Evolutionary conservation across 345 rosid genomes (phyloP).

Genomic region (Eucalyptus coolabah): DNA sequence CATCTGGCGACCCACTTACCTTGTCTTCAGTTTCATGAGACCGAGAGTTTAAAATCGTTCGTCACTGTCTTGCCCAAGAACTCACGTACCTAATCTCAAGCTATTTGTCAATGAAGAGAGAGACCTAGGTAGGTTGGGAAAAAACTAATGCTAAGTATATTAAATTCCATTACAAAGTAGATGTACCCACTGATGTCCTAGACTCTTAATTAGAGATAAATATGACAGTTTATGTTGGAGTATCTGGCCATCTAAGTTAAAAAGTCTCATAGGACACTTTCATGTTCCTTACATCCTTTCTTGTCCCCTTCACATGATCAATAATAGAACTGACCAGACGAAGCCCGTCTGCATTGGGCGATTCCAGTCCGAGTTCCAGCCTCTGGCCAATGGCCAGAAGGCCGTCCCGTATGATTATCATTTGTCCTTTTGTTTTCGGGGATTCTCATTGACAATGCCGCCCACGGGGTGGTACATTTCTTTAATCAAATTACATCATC

Average conservation of each 20-base stretch:
- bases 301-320: conserved; percentile 12
- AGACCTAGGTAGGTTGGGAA: not conserved
- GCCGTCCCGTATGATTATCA: not conserved
- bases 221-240: not conserved
- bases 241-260: not conserved
- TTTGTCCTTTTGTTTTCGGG: not conserved
- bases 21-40: not conserved
- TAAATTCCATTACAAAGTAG: not conserved
- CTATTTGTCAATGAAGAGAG: not conserved
- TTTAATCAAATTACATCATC: not conserved
- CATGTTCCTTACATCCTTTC: not conserved
- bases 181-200: not conserved
- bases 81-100: not conserved
- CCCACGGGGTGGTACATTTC: not conserved
- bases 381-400: not conserved
- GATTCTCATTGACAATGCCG: not conserved
- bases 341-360: not conserved
- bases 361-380: not conserved
- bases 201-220: not conserved
- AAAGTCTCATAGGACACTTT: not conserved
- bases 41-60: not conserved
- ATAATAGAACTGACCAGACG: not conserved
- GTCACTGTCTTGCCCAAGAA: not conserved
- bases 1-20: not conserved
- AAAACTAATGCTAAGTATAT: not conserved